Evolutionary conservation across 305 asterid species (phyloP).

Genomic region (Rubia balearica): DNA sequence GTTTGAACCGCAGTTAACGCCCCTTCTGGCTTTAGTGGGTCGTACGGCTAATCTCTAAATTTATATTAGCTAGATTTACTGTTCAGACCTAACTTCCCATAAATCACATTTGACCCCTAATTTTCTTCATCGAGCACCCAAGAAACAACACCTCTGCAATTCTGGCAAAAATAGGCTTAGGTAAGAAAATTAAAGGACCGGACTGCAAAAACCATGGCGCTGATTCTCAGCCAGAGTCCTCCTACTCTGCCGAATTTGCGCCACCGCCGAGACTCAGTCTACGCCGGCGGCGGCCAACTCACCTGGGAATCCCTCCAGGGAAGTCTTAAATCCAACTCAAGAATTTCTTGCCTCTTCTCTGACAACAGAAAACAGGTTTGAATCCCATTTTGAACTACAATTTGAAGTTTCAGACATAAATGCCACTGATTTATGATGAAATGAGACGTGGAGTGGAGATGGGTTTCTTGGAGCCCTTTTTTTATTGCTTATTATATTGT

Average conservation of each 20-base stretch:
- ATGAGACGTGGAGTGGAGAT: neutral
- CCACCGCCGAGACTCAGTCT: neutral
- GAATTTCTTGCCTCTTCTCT: constrained; percentile 65
- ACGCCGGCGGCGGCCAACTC: constrained; percentile 13
- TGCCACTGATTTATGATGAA: neutral
- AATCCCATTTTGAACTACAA: neutral
- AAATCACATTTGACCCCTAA: neutral
- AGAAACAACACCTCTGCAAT: too few relatives aligned
- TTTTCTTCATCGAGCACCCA: neutral
- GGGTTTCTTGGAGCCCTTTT: neutral
- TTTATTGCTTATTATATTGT: neutral
- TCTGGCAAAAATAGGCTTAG: constrained; percentile 1
- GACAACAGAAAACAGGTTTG: constrained; percentile 60
- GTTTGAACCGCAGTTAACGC: too few relatives aligned
- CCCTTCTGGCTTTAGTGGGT: too few relatives aligned
- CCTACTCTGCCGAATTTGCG: constrained; percentile 5
- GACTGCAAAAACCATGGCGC: constrained; percentile 15
- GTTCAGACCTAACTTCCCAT: neutral
- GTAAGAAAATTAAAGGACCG: neutral
- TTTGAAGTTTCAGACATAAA: neutral
- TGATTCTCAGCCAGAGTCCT: constrained; percentile 6
- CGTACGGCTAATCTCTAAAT: too few relatives aligned
- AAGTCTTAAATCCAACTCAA: constrained; percentile 40
- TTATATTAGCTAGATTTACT: neutral
- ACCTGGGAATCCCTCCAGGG: constrained; percentile 37